Conservation (phyloP, 768 basidiomycete genomes). For the Phanerochaete sordida region DNA sequence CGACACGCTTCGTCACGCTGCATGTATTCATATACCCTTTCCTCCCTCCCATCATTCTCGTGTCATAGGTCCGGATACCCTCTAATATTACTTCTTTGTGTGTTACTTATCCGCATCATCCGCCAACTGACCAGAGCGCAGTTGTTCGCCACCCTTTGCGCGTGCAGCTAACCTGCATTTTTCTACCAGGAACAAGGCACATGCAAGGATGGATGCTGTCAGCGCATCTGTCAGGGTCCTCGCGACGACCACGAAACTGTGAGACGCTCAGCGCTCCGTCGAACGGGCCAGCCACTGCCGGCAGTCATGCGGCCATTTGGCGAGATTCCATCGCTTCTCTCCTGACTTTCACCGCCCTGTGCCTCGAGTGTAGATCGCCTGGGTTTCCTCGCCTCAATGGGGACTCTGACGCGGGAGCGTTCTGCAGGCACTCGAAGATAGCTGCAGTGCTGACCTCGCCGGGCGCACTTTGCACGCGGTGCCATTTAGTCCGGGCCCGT, state of each 20-base stretch:
- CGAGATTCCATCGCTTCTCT: neutral
- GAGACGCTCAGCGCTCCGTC: neutral
- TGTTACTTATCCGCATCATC: neutral
- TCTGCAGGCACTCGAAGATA: neutral
- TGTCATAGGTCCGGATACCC: constrained; percentile 1
- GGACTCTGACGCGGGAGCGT: neutral
- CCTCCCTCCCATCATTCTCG: neutral
- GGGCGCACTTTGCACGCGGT: neutral
- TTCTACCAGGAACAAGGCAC: neutral
- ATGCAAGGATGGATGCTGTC: neutral
- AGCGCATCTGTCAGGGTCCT: neutral
- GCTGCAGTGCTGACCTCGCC: neutral
- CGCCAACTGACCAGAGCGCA: no score
- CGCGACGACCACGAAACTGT: neutral
- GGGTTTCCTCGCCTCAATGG: neutral
- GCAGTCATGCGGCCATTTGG: neutral
- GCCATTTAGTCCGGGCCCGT: neutral
- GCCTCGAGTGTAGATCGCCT: neutral
- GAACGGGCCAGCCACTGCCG: neutral
- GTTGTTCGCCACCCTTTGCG: no score
- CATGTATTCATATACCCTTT: neutral
- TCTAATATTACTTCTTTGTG: neutral
- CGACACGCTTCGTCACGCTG: neutral
- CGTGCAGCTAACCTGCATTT: neutral
- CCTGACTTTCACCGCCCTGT: neutral